Evolutionary conservation across 768 basidiomycete species (phyloP), one percentile per base, ranked within the genome.

Genomic region (Suillus bovinus): DNA sequence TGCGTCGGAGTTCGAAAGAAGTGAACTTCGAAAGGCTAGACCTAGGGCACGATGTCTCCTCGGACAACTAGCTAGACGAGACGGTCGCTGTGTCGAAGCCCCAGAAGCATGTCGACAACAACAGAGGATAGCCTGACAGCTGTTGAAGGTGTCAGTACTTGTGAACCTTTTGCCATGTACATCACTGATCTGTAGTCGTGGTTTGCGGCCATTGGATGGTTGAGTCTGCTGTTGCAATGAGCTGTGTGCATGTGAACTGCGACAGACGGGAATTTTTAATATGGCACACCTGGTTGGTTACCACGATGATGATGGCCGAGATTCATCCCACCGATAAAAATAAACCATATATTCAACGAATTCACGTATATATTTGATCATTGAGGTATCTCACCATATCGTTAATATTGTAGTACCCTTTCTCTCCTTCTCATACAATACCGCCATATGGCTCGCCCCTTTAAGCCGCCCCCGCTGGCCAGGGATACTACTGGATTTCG

Each of bases 401-500:
- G 33, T 36, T 22, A 47, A 6, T 36, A 38, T 55, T 17, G 24
- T 3, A 4, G 3, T 55, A 5, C 34, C n/a, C 33, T 16, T 24
- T 10, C 17, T 31, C 49, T 20, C 4, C 3, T 29, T 17, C 49
- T 50, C 47, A 27, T 53, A 47, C 17, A 39, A 9, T 39, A 38
- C 36, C 36, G 27, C 36, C 36, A 56, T 31, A 34, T 56, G 55
- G 6, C 34, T 17, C 36, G 54, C 16, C 54, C 54, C 10, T 36
- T n/a, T 20, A 56, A 56, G 3, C 55, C 24, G 2, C 38, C 55
- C 24, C 36, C 24, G 11, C 17, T 39, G 17, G 36, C 38, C 3
- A 56, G 55, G 17, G 55, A 56, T 56, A 56, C 55, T 1, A 56
- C 55, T 39, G 55, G 55, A 13, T 56, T 56, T 39, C 55, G 55